Conservation (phyloP, 495 filamentous ascomycete species). For the Aspergillus incahuasiensis region DNA sequence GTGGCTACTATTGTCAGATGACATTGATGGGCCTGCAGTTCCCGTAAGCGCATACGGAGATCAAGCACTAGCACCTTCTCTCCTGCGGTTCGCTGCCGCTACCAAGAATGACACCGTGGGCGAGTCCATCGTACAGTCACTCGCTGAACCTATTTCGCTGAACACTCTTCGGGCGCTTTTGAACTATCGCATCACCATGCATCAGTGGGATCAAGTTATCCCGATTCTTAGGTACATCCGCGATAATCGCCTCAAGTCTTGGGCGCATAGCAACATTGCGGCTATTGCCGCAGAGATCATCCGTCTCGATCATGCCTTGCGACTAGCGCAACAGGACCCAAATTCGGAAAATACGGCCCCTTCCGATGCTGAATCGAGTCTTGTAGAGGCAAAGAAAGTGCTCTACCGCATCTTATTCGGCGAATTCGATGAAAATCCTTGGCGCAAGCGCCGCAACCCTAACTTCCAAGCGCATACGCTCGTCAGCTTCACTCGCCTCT, state of each 20-base stretch:
- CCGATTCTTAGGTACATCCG: conserved; percentile 40
- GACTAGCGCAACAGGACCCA: conserved; percentile 7
- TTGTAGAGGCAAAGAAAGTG: conserved; percentile 28
- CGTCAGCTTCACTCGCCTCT: conserved; percentile 22
- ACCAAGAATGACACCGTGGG: conserved; percentile 45
- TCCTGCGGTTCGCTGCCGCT: conserved; percentile 54
- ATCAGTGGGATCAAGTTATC: conserved; percentile 45
- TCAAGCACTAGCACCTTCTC: conserved; percentile 47
- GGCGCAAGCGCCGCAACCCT: conserved; percentile 7
- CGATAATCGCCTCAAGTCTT: conserved; percentile 36
- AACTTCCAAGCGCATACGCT: conserved; percentile 30
- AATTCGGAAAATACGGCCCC: background rate
- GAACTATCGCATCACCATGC: conserved; percentile 43
- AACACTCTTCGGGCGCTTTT: conserved; percentile 48
- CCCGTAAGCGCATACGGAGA: conserved; percentile 40
- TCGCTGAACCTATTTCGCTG: conserved; percentile 34
- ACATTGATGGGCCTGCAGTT: conserved; percentile 56
- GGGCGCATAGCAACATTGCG: conserved; percentile 45
- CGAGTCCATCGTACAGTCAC: conserved; percentile 35
- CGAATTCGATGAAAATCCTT: conserved; percentile 29
- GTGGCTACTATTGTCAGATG: conserved; percentile 51
- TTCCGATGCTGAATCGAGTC: background rate
- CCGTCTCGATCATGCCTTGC: conserved; percentile 27
- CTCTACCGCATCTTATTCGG: conserved; percentile 30
- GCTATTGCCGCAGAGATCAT: conserved; percentile 41